Conservation (phyloP, 1,139 yeast genomes). For the Scheffersomyces parashehatae region DNA sequence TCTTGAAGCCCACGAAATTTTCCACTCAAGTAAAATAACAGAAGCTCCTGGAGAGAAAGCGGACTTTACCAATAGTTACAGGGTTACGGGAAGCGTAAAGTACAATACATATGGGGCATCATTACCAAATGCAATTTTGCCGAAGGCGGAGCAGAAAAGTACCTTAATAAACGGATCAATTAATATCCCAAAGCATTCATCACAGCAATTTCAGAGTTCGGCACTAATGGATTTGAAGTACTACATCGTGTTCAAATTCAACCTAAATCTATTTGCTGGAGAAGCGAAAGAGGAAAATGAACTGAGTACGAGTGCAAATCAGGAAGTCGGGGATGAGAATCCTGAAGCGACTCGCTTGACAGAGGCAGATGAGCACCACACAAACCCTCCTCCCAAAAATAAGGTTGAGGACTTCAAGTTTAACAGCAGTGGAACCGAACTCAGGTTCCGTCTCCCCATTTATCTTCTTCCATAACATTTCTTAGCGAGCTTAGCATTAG, state of each 20-base stretch:
- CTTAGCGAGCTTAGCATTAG: neutral
- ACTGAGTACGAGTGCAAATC: neutral
- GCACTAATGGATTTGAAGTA: slow-evolving; percentile 40
- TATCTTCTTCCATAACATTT: neutral
- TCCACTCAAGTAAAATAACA: slow-evolving; percentile 16
- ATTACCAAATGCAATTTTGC: slow-evolving; percentile 16
- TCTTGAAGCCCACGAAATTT: slow-evolving; percentile 44
- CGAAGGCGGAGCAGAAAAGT: slow-evolving; percentile 4
- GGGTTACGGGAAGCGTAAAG: slow-evolving; percentile 40
- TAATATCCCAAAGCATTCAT: slow-evolving; percentile 32
- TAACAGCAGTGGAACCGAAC: slow-evolving; percentile 34
- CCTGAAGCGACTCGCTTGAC: too few species aligned
- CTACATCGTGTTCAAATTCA: slow-evolving; percentile 40
- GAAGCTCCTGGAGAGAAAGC: slow-evolving; percentile 2
- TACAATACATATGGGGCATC: slow-evolving; percentile 37
- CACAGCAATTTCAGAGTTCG: slow-evolving; percentile 41
- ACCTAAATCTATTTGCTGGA: slow-evolving; percentile 15
- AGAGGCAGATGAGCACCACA: too few species aligned
- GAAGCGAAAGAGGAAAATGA: slow-evolving; percentile 4
- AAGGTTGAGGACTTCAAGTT: slow-evolving; percentile 21
- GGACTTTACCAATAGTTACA: slow-evolving; percentile 30
- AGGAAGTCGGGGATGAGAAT: too few species aligned
- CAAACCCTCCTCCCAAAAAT: too few species aligned
- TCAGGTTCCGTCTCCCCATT: slow-evolving; percentile 31
- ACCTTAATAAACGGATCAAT: slow-evolving; percentile 26